phyloP scores from a whole-genome alignment of 2,329 filamentous ascomycete genomes.

The Dothideomycetes sp. region DNA sequence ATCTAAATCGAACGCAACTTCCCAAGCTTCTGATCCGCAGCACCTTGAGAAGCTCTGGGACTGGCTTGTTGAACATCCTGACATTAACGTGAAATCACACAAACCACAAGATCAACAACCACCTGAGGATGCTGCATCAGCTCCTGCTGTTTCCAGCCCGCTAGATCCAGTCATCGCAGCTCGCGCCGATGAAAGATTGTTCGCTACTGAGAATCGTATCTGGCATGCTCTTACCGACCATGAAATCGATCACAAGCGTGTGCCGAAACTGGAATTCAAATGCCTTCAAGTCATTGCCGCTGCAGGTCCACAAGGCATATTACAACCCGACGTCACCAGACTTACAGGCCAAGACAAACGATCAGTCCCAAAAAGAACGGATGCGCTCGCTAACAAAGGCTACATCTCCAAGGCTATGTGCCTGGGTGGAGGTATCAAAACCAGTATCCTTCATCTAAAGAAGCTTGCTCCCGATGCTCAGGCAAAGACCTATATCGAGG shows the following conservation, averaged over 20 bases:
- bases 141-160: conserved; percentile 12
- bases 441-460: conserved; percentile 47
- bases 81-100: conserved; percentile 42
- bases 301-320: conserved; percentile 44
- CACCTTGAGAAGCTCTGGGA: conserved; percentile 48
- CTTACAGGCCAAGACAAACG: conserved; percentile 55
- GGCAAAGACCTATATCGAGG: conserved; percentile 10
- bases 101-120: conserved; percentile 28
- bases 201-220: conserved; percentile 45
- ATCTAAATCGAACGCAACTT: conserved; percentile 5
- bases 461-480: conserved; percentile 33
- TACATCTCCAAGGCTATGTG: conserved; percentile 52
- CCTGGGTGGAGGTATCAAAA: conserved; percentile 40
- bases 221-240: conserved; percentile 55
- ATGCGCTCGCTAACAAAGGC: conserved; percentile 46
- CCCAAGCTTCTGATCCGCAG: conserved; percentile 35
- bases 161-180: conserved; percentile 4
- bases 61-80: conserved; percentile 48
- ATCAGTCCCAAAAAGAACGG: conserved; percentile 53
- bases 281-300: conserved; percentile 51
- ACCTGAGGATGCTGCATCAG: conserved; percentile 20
- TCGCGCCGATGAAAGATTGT: conserved; percentile 29
- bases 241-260: conserved; percentile 44
- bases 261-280: conserved; percentile 47
- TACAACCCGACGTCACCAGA: conserved; percentile 47